phyloP scores from a whole-genome alignment of 2,329 filamentous ascomycete genomes.

The Clarireedia homoeocarpa region DNA sequence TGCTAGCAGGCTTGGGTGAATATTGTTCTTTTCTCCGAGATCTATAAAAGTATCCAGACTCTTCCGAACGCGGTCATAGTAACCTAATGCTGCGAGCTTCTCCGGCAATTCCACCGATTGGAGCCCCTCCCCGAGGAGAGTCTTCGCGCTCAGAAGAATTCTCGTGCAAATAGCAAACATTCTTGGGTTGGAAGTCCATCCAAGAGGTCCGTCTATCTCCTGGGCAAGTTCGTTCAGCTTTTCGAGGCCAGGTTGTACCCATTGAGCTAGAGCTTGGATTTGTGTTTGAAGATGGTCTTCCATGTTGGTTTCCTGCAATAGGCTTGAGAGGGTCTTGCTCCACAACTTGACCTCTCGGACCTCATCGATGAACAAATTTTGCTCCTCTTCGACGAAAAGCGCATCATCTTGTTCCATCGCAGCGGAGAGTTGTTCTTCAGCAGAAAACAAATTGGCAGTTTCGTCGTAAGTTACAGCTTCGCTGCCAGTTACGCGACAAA shows the following conservation, averaged over 20 bases:
- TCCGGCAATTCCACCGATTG: neutral
- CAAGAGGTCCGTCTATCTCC: constrained; percentile 56
- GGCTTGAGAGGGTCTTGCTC: constrained; percentile 36
- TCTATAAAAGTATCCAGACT: neutral
- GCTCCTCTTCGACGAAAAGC: constrained; percentile 83
- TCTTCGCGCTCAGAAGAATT: constrained; percentile 31
- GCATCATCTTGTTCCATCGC: constrained; percentile 52
- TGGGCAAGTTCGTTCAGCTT: constrained; percentile 16
- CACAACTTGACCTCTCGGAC: constrained; percentile 67
- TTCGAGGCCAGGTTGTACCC: constrained; percentile 34
- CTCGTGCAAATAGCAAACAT: constrained; percentile 54
- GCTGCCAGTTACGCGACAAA: constrained; percentile 19
- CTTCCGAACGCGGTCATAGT: neutral
- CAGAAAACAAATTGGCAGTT: constrained; percentile 23
- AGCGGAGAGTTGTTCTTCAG: constrained; percentile 34
- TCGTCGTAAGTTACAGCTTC: neutral
- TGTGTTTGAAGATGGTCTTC: neutral
- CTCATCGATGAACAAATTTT: constrained; percentile 89
- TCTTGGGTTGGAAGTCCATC: constrained; percentile 62
- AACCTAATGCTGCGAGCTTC: neutral
- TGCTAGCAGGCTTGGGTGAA: constrained; percentile 1
- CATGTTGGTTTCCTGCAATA: constrained; percentile 7
- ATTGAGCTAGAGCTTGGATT: constrained; percentile 28
- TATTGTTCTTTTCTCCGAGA: constrained; percentile 3
- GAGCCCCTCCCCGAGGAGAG: neutral